Evolutionary conservation across 306 rosid species (phyloP).

Genomic region (Cucurbita pepo): DNA sequence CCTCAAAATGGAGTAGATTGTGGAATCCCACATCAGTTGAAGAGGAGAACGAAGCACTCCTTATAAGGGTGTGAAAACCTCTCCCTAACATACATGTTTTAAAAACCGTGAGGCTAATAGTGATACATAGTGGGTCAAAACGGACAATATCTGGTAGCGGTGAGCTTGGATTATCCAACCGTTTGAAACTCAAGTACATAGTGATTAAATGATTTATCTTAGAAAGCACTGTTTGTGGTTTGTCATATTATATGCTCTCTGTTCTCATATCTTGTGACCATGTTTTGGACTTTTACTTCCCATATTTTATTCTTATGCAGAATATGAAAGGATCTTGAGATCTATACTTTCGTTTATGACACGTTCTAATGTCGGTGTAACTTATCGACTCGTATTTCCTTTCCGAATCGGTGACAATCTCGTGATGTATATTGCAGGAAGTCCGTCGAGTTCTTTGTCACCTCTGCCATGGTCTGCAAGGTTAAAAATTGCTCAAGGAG

Average conservation of each 20-base stretch:
- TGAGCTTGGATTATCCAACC: no score
- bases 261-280: background rate
- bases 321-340: background rate
- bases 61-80: no score
- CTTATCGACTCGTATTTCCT: background rate
- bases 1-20: no score
- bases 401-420: background rate
- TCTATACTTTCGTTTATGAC: background rate
- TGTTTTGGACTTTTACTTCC: background rate
- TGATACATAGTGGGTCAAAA: no score
- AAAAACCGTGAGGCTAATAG: no score
- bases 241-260: background rate
- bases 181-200: no score
- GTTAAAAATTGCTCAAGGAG: slow-evolving; percentile 64
- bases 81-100: no score
- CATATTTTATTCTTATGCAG: background rate
- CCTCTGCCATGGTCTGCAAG: slow-evolving; percentile 50
- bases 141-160: no score
- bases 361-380: background rate
- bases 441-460: slow-evolving; percentile 24
- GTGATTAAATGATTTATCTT: background rate
- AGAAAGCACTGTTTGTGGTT: background rate
- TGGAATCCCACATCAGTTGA: no score
- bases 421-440: slow-evolving; percentile 28
- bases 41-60: no score